Conservation (phyloP, 2,329 filamentous ascomycete genomes). For the Pseudogymnoascus sp. region DNA sequence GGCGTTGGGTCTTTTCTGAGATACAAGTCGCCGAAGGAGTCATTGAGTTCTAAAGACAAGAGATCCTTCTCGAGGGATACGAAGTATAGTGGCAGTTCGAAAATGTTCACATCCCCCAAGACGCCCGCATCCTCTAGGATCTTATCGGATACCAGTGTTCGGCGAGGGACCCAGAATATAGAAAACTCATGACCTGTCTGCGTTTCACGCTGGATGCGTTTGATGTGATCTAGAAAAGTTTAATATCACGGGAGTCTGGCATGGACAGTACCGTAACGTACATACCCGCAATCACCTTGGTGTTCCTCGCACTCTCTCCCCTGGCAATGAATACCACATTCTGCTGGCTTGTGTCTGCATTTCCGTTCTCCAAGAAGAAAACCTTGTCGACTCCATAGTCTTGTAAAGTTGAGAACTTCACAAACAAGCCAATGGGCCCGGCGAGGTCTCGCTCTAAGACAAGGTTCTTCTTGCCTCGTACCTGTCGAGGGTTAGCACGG, state of each 20-base stretch:
- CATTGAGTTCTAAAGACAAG: slow-evolving; percentile 81
- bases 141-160: slow-evolving; percentile 85
- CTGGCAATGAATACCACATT: slow-evolving; percentile 92
- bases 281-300: slow-evolving; percentile 80
- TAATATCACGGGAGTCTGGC: slow-evolving; percentile 28
- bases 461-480: slow-evolving; percentile 97
- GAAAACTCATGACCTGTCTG: slow-evolving; percentile 92
- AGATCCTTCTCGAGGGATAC: slow-evolving; percentile 88
- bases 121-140: slow-evolving; percentile 90
- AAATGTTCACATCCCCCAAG: slow-evolving; percentile 82
- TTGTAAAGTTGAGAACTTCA: slow-evolving; percentile 91
- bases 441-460: slow-evolving; percentile 87
- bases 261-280: slow-evolving; percentile 20
- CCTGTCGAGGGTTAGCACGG: slow-evolving; percentile 48
- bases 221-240: slow-evolving; percentile 71
- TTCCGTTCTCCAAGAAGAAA: slow-evolving; percentile 92
- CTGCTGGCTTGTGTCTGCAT: slow-evolving; percentile 87
- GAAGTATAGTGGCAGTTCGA: slow-evolving; percentile 82
- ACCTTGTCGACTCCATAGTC: slow-evolving; percentile 98
- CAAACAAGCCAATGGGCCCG: slow-evolving; percentile 81
- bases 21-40: slow-evolving; percentile 82
- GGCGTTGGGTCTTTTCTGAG: slow-evolving; percentile 84
- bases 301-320: slow-evolving; percentile 80
- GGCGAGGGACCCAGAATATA: slow-evolving; percentile 90
- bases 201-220: slow-evolving; percentile 78